Evolutionary conservation across 2,329 filamentous ascomycete genomes (phyloP).

Genomic region (Aspergillus costaricaensis): DNA sequence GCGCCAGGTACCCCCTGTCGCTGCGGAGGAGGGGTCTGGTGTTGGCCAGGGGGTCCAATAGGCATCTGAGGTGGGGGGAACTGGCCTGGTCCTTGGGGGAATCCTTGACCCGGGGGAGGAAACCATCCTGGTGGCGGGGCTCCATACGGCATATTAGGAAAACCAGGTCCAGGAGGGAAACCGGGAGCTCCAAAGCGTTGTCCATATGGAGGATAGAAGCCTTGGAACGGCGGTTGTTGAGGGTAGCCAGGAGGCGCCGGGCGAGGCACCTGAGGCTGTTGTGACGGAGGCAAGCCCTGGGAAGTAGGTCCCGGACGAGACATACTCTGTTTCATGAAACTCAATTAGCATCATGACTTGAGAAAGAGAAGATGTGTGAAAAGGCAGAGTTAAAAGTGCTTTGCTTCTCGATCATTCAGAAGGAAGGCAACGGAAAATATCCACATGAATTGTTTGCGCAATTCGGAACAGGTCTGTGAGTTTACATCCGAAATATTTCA

Average conservation of each 20-base stretch:
- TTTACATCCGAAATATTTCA: conserved; percentile 99
- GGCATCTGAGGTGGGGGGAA: conserved; percentile 63
- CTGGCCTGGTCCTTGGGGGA: conserved; percentile 65
- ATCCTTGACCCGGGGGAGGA: conserved; percentile 72
- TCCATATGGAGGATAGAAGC: conserved; percentile 49
- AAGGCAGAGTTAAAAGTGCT: conserved; percentile 13
- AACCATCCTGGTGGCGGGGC: conserved; percentile 75
- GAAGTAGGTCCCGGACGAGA: conserved; percentile 44
- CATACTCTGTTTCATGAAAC: conserved; percentile 41
- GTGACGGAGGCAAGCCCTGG: conserved; percentile 43
- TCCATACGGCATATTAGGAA: conserved; percentile 75
- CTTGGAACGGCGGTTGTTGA: conserved; percentile 46
- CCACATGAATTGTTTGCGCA: conserved; percentile 88
- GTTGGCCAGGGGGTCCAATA: conserved; percentile 57
- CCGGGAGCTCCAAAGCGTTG: conserved; percentile 52
- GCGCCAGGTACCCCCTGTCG: conserved; percentile 34
- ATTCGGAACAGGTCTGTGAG: conserved; percentile 73
- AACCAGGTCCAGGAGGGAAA: conserved; percentile 63
- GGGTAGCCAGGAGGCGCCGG: conserved; percentile 43
- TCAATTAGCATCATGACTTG: conserved; percentile 18
- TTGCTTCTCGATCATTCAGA: conserved; percentile 66
- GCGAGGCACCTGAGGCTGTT: conserved; percentile 44
- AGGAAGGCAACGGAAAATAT: conserved; percentile 99
- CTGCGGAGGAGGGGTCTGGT: conserved; percentile 39
- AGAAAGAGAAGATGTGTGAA: not conserved